Conservation (phyloP, 2,329 filamentous ascomycete species). For the Hymenoscyphus salicellus region DNA sequence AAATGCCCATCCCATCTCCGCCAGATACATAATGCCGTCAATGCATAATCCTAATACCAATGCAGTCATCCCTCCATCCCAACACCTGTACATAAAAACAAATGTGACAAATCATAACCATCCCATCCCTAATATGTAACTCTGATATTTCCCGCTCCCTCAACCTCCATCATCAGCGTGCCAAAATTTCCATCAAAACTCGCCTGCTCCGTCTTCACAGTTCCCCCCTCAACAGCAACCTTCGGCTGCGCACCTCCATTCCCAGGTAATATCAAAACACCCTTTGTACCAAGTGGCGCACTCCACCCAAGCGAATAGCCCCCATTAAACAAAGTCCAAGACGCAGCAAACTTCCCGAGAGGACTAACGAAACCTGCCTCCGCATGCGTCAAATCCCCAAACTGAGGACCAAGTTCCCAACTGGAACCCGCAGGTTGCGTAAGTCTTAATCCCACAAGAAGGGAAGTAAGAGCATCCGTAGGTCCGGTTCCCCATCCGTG, state of each 20-base stretch:
- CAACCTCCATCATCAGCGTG: background rate
- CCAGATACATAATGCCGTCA: background rate
- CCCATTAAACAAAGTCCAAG: slow-evolving; percentile 26
- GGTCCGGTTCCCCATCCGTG: slow-evolving; percentile 51
- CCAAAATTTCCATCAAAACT: background rate
- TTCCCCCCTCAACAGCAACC: slow-evolving; percentile 13
- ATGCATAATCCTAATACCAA: background rate
- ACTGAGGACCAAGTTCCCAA: slow-evolving; percentile 42
- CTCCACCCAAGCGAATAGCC: slow-evolving; percentile 21
- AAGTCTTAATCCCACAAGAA: slow-evolving; percentile 43
- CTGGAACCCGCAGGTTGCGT: slow-evolving; percentile 37
- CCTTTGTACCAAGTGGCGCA: slow-evolving; percentile 21
- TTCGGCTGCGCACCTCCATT: slow-evolving; percentile 9
- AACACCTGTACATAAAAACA: background rate
- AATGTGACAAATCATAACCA: background rate
- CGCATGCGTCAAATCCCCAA: slow-evolving; percentile 40
- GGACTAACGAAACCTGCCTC: slow-evolving; percentile 43
- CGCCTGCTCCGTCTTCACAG: background rate
- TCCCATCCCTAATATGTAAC: background rate
- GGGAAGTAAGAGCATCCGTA: slow-evolving; percentile 45
- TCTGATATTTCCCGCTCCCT: background rate
- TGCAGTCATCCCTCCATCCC: background rate
- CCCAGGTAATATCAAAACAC: slow-evolving; percentile 17
- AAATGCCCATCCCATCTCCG: background rate
- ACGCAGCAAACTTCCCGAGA: slow-evolving; percentile 40